phyloP scores from a whole-genome alignment of 2,329 filamentous ascomycete species.

The Xylaria sp. region DNA sequence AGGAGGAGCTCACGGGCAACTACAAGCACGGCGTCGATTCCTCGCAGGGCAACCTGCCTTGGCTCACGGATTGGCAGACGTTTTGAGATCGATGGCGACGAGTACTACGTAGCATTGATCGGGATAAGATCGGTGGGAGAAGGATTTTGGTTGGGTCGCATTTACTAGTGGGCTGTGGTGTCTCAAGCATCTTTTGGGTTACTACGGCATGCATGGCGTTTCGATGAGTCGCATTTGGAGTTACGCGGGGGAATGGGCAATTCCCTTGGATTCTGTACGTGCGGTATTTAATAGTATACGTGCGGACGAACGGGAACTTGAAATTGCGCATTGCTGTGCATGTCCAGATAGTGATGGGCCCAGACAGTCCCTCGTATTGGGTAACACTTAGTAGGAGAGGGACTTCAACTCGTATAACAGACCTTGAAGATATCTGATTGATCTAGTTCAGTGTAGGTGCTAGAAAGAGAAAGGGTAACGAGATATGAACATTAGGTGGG shows the following conservation, averaged over 20 bases:
- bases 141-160: neutral
- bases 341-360: neutral
- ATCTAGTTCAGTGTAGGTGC: neutral
- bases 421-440: neutral
- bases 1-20: slow-evolving; percentile 73
- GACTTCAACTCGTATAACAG: neutral
- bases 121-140: neutral
- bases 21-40: slow-evolving; percentile 73
- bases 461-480: neutral
- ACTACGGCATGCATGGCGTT: slow-evolving; percentile 28
- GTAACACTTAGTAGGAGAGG: neutral
- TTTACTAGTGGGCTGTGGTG: slow-evolving; percentile 3
- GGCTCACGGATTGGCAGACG: slow-evolving; percentile 56
- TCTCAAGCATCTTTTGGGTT: neutral
- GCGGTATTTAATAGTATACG: slow-evolving; percentile 13
- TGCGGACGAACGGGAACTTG: slow-evolving; percentile 23
- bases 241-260: slow-evolving; percentile 11
- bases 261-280: neutral
- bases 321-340: slow-evolving; percentile 2
- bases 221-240: neutral
- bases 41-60: slow-evolving; percentile 61
- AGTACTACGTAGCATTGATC: neutral
- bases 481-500: neutral
- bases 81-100: slow-evolving; percentile 37
- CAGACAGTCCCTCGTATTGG: neutral